phyloP scores from a whole-genome alignment of 352 stramenopile genomes.

The Globisporangium canariense region DNA sequence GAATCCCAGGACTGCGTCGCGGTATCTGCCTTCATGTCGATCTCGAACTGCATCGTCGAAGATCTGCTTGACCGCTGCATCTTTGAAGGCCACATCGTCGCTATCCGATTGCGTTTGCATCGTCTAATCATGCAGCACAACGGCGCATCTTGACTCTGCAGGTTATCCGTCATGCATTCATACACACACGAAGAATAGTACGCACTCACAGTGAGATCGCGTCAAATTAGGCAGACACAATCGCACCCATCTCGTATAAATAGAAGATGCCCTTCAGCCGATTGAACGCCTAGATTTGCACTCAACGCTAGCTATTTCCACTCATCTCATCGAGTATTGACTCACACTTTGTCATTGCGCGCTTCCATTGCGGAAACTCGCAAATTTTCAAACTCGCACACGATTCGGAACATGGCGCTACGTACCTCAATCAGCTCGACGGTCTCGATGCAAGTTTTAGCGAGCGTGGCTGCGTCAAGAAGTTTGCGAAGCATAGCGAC shows the following conservation, averaged over 20 bases:
- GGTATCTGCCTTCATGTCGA: conserved; percentile 36
- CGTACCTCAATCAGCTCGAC: conserved; percentile 45
- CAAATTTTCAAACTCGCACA: conserved; percentile 56
- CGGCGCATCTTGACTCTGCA: conserved; percentile 4
- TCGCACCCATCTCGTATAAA: neutral
- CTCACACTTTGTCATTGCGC: neutral
- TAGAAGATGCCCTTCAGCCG: neutral
- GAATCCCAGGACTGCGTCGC: conserved; percentile 31
- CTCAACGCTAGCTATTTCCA: neutral
- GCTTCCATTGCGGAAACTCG: conserved; percentile 8
- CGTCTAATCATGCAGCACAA: neutral
- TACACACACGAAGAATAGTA: neutral
- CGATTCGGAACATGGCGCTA: conserved; percentile 29
- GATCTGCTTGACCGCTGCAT: conserved; percentile 23
- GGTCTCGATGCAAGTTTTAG: conserved; percentile 29
- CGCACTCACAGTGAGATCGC: neutral
- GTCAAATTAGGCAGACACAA: neutral
- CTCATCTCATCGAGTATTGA: neutral
- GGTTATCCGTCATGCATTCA: neutral
- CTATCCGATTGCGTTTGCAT: conserved; percentile 1
- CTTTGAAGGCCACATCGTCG: conserved; percentile 13
- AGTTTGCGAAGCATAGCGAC: conserved; percentile 23
- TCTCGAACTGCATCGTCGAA: conserved; percentile 32
- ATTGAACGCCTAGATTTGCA: neutral
- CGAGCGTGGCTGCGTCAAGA: conserved; percentile 19